A percentile compares a stretch with the other conserved stretches of the same genome.
Conservation (phyloP, 805 yeast genomes). For the Scheffersomyces coipomensis region DNA sequence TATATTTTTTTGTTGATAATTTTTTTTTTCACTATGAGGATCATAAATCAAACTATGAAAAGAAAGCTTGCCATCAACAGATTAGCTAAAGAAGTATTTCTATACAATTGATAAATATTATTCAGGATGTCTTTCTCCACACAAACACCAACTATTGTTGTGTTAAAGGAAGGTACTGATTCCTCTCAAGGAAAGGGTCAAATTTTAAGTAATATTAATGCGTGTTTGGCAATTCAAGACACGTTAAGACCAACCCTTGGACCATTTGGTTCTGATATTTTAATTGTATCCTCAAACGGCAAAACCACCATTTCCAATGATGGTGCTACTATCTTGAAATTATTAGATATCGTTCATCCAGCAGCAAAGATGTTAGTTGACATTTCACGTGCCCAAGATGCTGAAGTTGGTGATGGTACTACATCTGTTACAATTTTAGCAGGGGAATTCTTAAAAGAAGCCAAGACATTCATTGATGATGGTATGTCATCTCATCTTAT, state of each 20-base stretch:
- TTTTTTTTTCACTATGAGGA: background rate
- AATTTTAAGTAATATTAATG: slow-evolving; percentile 91
- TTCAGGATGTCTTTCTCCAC: slow-evolving; percentile 92
- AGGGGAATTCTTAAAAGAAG: slow-evolving; percentile 90
- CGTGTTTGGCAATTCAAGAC: slow-evolving; percentile 96
- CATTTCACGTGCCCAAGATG: slow-evolving; percentile 94
- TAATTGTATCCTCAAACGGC: slow-evolving; percentile 80
- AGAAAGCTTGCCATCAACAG: too few species aligned
- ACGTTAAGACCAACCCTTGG: slow-evolving; percentile 93
- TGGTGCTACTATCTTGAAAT: slow-evolving; percentile 92
- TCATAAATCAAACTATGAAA: too few species aligned
- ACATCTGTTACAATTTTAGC: slow-evolving; percentile 94
- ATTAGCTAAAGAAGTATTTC: too few species aligned
- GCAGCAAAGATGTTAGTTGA: slow-evolving; percentile 97
- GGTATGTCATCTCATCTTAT: slow-evolving; percentile 91
- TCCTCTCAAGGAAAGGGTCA: slow-evolving; percentile 96
- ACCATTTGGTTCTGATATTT: slow-evolving; percentile 94
- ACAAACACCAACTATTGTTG: slow-evolving; percentile 98
- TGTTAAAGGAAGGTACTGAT: slow-evolving; percentile 96
- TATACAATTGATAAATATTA: too few species aligned
- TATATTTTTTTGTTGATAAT: background rate
- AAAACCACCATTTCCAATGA: slow-evolving; percentile 95
- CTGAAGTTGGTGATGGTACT: slow-evolving; percentile 98
- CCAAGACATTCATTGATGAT: slow-evolving; percentile 89
- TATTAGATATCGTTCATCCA: slow-evolving; percentile 95